Conservation (phyloP, 1,284 basidiomycete species). For the Leccinum huronense region DNA sequence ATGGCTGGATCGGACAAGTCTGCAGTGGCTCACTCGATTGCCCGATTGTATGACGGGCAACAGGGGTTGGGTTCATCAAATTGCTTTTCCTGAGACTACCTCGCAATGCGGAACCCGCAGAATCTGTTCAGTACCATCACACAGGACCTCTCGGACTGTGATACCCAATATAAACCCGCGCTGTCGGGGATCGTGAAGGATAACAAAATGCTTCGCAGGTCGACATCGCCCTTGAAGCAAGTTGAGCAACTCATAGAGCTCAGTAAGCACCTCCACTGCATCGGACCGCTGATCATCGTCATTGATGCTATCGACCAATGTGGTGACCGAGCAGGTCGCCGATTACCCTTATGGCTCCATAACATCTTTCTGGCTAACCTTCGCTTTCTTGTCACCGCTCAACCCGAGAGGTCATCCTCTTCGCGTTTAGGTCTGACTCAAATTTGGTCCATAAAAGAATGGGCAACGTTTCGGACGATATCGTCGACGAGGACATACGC, state of each 20-base stretch:
- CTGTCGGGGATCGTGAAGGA: neutral
- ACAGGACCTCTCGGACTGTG: neutral
- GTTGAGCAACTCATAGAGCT: neutral
- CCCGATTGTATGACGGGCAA: neutral
- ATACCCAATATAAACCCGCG: neutral
- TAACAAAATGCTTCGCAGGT: neutral
- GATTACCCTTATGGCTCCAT: too few relatives aligned
- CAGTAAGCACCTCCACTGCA: neutral
- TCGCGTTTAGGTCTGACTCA: too few relatives aligned
- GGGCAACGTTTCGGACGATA: too few relatives aligned
- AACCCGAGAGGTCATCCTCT: too few relatives aligned
- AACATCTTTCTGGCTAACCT: too few relatives aligned
- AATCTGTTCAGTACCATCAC: neutral
- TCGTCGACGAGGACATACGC: too few relatives aligned
- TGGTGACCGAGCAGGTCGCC: too few relatives aligned
- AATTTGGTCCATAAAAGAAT: too few relatives aligned
- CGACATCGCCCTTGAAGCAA: neutral
- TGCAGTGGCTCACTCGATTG: neutral
- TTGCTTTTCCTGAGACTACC: neutral
- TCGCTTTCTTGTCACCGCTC: too few relatives aligned
- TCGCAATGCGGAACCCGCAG: neutral
- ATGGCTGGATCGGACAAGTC: neutral
- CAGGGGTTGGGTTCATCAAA: neutral
- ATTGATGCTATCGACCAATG: too few relatives aligned
- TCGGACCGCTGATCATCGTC: neutral